phyloP scores from a whole-genome alignment of 2,329 filamentous ascomycete genomes.

The Colletotrichum sp. region DNA sequence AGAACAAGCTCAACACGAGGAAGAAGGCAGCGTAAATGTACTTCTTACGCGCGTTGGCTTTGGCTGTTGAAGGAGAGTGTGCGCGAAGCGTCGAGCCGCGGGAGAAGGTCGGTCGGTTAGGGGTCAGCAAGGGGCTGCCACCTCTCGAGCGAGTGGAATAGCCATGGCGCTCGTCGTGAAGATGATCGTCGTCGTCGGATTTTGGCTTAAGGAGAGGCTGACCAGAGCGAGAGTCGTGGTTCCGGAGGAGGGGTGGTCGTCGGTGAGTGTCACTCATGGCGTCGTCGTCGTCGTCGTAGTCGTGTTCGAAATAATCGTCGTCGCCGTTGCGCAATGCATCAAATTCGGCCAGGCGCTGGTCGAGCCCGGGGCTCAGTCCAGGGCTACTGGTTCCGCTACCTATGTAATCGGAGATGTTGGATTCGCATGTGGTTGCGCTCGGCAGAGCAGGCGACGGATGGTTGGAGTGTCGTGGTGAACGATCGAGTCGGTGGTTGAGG shows the following conservation, averaged over 20 bases:
- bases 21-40: slow-evolving; percentile 90
- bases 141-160: slow-evolving; percentile 19
- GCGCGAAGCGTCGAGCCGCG: slow-evolving; percentile 76
- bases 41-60: slow-evolving; percentile 70
- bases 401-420: slow-evolving; percentile 21
- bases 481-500: slow-evolving; percentile 12
- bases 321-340: slow-evolving; percentile 16
- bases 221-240: slow-evolving; percentile 49
- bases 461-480: neutral
- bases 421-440: slow-evolving; percentile 21
- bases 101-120: slow-evolving; percentile 29
- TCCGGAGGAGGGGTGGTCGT: slow-evolving; percentile 51
- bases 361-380: slow-evolving; percentile 6
- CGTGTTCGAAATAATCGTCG: slow-evolving; percentile 29
- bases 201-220: slow-evolving; percentile 45
- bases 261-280: slow-evolving; percentile 48
- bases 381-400: slow-evolving; percentile 18
- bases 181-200: slow-evolving; percentile 31
- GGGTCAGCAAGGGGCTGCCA: slow-evolving; percentile 19
- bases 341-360: slow-evolving; percentile 20
- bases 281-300: slow-evolving; percentile 40
- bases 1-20: slow-evolving; percentile 79
- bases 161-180: slow-evolving; percentile 26
- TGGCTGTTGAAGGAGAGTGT: slow-evolving; percentile 56
- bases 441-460: slow-evolving; percentile 2